Percentiles rank a stretch among this genome's conserved stretches.
phyloP scores from a whole-genome alignment of 106 monocot genomes.

The Phalaenopsis aphrodite region DNA sequence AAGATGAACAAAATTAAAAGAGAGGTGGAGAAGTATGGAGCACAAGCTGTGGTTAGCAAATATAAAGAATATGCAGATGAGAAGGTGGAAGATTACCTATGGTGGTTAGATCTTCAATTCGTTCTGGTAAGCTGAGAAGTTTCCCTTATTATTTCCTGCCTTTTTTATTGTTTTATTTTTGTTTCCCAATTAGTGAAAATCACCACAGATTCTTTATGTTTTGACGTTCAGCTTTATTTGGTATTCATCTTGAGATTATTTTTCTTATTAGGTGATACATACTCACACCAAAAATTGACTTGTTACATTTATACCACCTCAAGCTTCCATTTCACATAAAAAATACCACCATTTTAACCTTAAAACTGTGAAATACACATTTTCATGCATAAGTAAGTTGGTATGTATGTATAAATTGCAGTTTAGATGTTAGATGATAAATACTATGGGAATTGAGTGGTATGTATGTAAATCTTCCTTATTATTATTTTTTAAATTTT shows the following conservation, averaged over 20 bases:
- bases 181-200: background rate
- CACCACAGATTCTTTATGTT: background rate
- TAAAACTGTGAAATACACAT: no score
- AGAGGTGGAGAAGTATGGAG: constrained; percentile 63
- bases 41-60: constrained; percentile 72
- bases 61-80: constrained; percentile 77
- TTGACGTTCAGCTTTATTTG: background rate
- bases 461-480: no score
- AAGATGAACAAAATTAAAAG: constrained; percentile 70
- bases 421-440: no score
- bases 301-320: no score
- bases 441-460: no score
- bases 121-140: constrained; percentile 44
- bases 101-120: constrained; percentile 79
- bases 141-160: background rate
- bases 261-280: background rate
- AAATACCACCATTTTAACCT: no score
- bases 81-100: constrained; percentile 68
- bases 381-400: no score
- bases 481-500: no score
- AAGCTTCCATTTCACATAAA: no score
- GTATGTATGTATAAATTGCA: no score
- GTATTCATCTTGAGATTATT: background rate
- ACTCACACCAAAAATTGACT: no score
- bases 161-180: background rate